These are phyloP conservation scores for Takashimella koratensis DNA, from an alignment of 1,284 basidiomycete genomes.

Conservation along the genomic window DNA sequence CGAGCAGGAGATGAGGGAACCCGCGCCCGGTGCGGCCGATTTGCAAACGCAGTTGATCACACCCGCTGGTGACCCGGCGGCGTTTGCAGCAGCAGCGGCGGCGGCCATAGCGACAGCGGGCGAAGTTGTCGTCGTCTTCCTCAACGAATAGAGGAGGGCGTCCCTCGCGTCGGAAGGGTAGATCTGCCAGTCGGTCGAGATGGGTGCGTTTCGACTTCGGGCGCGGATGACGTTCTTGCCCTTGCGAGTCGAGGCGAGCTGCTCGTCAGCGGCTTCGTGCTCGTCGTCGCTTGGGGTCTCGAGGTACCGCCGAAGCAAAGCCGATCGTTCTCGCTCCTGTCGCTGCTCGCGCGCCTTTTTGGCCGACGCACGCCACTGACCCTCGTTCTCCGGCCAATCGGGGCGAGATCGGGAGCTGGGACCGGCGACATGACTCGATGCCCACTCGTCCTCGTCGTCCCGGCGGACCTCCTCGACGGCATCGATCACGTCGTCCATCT, in stretches of 20 bases:
- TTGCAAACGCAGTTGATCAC: conserved; percentile 38
- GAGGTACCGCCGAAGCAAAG: conserved; percentile 35
- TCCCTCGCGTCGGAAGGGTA: conserved; percentile 15
- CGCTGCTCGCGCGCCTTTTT: conserved; percentile 21
- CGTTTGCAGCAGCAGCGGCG: not conserved
- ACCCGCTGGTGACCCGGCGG: conserved; percentile 14
- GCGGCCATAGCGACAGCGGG: not conserved
- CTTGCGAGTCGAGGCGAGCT: not conserved
- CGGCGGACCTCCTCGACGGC: conserved; percentile 31
- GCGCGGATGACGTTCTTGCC: not conserved
- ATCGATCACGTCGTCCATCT: conserved; percentile 20
- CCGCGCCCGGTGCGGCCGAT: conserved; percentile 15
- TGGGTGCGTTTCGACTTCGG: not conserved
- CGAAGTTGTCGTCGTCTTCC: not conserved
- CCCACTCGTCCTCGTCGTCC: conserved; percentile 34
- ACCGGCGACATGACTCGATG: conserved; percentile 14
- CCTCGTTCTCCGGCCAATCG: conserved; percentile 39
- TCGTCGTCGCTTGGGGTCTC: conserved; percentile 39
- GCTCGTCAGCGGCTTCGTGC: conserved; percentile 6
- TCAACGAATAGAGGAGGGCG: conserved; percentile 9
- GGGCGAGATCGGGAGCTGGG: conserved; percentile 24
- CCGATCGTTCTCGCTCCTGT: conserved; percentile 32
- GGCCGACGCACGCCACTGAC: conserved; percentile 25
- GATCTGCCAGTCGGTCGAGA: conserved; percentile 2
- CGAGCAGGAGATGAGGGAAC: conserved; percentile 33